Evolutionary conservation across 164 flowering plant species (phyloP).

Genomic region (Nymphaea thermarum): DNA sequence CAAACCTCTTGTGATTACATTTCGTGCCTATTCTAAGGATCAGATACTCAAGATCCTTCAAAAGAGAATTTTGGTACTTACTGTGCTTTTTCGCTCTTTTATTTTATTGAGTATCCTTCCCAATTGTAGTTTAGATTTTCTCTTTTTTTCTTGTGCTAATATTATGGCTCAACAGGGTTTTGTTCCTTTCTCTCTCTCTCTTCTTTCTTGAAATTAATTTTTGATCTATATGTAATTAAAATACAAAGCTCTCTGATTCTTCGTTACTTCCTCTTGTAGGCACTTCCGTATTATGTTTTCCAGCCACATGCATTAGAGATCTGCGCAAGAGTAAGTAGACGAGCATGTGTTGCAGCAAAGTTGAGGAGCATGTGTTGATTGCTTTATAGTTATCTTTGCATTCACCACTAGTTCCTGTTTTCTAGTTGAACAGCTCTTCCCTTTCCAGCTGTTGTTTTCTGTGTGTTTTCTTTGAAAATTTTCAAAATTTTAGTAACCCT

Average conservation of each 20-base stretch:
- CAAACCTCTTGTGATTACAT: conserved; percentile 71
- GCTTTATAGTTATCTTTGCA: too few relatives aligned
- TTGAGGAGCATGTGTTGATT: too few relatives aligned
- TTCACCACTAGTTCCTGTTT: too few relatives aligned
- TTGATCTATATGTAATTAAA: too few relatives aligned
- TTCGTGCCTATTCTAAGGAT: conserved; percentile 81
- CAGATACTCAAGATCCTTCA: conserved; percentile 76
- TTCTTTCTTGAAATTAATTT: not conserved
- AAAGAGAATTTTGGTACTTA: conserved; percentile 66
- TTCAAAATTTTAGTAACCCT: too few relatives aligned
- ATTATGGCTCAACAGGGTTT: not conserved
- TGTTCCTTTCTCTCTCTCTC: not conserved
- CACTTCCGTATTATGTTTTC: conserved; percentile 45
- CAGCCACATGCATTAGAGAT: conserved; percentile 89
- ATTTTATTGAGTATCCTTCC: not conserved
- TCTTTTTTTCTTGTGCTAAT: not conserved
- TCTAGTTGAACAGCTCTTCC: too few relatives aligned
- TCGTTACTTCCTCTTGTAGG: conserved; percentile 24
- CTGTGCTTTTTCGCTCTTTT: conserved; percentile 3
- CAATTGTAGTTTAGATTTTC: not conserved
- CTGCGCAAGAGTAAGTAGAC: conserved; percentile 78
- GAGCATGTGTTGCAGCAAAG: too few relatives aligned
- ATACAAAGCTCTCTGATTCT: too few relatives aligned
- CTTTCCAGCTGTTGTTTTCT: too few relatives aligned
- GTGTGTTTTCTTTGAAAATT: too few relatives aligned